Base-by-base conservation (phyloP, 2,329 filamentous ascomycete species). In the Beauveria brongniartii region DNA sequence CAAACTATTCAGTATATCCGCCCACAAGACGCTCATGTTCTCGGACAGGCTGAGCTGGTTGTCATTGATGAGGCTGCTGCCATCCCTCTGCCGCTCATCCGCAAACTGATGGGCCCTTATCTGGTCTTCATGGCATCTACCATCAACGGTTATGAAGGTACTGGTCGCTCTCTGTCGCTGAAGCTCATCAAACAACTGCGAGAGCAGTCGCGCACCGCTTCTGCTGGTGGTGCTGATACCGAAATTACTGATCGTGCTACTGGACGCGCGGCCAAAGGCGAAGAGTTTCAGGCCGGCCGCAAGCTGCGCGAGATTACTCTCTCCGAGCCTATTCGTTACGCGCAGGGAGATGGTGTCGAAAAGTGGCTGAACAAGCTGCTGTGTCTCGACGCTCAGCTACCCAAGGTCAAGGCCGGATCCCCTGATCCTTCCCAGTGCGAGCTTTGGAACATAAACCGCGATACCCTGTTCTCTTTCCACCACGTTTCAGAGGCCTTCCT, bases 1-100 rank as follows among this genome's bases (percentile, higher is more conserved):
- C 94, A 99, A 75, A 97, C 94, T 0, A 99, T 99, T 54, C 94
- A 99, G 74, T 99, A 99, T 72, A 97, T 99, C 66, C 89, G 95
- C 66, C 95, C 94, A 0, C 92, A 99, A 74, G 94, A 99, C 75
- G 88, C 92, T 2, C 93, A 99, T 72, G 91, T 95, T 22, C 80
- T 99, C 2, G 94, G 94, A 28, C 94, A 99, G 73, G 94, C 94
- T 4, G 94, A 99, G 73, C 77, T 99, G 44, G 79, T 99, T 12
- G 93, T 99, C 9, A 97, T 99, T 65, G 94, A 99, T 74, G 94
- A 99, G 75, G 94, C 94, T 18, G 94, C 94, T 14, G 95, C 95
- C 1, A 99, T 99, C 64, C 94, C 95, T 14, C 76, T 99, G 12
- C 94, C 94, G 0, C 78, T 97, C 3, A 94, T 99, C 8, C 84